Evolutionary conservation across 371 early-diverging fungal genomes (phyloP).

Genomic region (Catenaria anguillulae): DNA sequence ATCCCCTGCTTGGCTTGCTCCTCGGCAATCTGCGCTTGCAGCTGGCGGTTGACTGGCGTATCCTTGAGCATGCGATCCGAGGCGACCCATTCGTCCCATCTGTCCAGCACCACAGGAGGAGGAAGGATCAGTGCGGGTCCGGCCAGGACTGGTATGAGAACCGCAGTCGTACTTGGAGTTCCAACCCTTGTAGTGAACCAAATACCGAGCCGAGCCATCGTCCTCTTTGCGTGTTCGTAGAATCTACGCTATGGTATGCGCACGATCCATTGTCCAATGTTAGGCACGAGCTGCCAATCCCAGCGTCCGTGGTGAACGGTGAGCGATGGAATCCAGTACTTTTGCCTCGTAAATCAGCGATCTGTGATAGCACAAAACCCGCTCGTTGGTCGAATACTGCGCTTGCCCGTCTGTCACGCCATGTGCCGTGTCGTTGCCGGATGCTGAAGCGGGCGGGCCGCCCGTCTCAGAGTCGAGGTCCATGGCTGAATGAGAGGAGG

Average conservation of each 20-base stretch:
- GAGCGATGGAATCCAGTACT: constrained; percentile 31
- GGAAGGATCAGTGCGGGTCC: not conserved
- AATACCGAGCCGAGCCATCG: not conserved
- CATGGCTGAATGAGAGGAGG: too few relatives aligned
- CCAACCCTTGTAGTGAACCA: not conserved
- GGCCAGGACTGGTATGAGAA: not conserved
- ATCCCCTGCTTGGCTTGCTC: too few relatives aligned
- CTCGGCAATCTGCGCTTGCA: constrained; percentile 13
- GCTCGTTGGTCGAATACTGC: constrained; percentile 49
- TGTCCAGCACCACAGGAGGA: constrained; percentile 16
- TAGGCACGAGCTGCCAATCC: not conserved
- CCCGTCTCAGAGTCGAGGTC: too few relatives aligned
- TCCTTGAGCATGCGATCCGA: constrained; percentile 63
- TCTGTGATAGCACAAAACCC: constrained; percentile 88
- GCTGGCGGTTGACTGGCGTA: constrained; percentile 51
- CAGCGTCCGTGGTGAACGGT: not conserved
- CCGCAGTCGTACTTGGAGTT: too few relatives aligned
- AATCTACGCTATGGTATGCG: not conserved
- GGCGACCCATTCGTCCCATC: constrained; percentile 98
- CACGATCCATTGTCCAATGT: too few relatives aligned
- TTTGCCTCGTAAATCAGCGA: constrained; percentile 93
- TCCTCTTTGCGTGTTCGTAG: not conserved
- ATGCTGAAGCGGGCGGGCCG: too few relatives aligned
- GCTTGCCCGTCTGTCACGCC: too few relatives aligned
- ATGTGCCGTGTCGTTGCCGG: too few relatives aligned